Conservation (phyloP, 257 asterid genomes). For the Lavandula angustifolia region DNA sequence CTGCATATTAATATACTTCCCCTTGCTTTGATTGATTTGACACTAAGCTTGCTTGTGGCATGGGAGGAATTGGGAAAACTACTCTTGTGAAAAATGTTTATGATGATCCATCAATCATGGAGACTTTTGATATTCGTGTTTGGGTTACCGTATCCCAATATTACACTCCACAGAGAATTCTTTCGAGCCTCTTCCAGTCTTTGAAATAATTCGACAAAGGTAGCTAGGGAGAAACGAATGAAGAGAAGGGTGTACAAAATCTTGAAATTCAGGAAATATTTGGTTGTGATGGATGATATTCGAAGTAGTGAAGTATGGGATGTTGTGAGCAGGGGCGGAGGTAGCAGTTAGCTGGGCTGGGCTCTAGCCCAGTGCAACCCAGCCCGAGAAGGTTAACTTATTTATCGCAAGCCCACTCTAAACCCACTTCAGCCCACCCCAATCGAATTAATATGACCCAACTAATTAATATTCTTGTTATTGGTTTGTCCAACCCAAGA, state of each 20-base stretch:
- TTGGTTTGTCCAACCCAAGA: too few relatives aligned
- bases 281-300: not conserved
- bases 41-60: too few relatives aligned
- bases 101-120: not conserved
- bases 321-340: too few relatives aligned
- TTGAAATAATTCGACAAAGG: not conserved
- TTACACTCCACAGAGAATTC: not conserved
- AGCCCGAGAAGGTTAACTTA: too few relatives aligned
- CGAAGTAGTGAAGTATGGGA: not conserved
- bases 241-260: not conserved
- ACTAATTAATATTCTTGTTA: too few relatives aligned
- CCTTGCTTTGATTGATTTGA: too few relatives aligned
- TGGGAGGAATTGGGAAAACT: not conserved
- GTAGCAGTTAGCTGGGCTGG: too few relatives aligned
- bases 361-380: too few relatives aligned
- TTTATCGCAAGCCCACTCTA: too few relatives aligned
- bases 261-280: not conserved
- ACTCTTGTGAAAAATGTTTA: not conserved
- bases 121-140: not conserved
- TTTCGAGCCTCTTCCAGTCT: not conserved
- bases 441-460: too few relatives aligned
- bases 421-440: too few relatives aligned
- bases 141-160: not conserved
- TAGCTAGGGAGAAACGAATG: not conserved
- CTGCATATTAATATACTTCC: too few relatives aligned